phyloP scores from a whole-genome alignment of 2,329 filamentous ascomycete genomes.

The Fusarium sp. region DNA sequence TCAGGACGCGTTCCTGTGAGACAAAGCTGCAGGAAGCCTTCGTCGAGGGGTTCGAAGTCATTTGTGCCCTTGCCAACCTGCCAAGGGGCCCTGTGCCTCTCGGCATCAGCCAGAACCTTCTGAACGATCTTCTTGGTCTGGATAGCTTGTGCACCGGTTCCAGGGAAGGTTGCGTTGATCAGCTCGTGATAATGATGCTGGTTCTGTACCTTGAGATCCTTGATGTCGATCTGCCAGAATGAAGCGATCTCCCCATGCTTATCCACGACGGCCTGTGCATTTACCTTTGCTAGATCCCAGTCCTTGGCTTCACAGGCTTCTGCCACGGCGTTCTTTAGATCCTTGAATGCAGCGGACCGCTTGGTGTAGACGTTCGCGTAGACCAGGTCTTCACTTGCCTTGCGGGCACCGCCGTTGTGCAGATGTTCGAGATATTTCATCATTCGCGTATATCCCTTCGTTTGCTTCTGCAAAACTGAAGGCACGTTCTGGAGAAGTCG shows the following conservation, averaged over 20 bases:
- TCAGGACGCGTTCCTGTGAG: neutral
- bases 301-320: neutral
- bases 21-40: slow-evolving; percentile 1
- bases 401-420: neutral
- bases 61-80: slow-evolving; percentile 10
- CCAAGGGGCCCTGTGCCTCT: slow-evolving; percentile 8
- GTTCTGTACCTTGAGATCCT: slow-evolving; percentile 18
- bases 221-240: neutral
- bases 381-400: neutral
- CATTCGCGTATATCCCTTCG: slow-evolving; percentile 6
- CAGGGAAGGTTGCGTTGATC: neutral
- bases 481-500: neutral
- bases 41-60: slow-evolving; percentile 5
- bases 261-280: neutral
- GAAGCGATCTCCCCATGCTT: slow-evolving; percentile 1
- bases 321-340: slow-evolving; percentile 1
- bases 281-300: slow-evolving; percentile 6
- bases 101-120: slow-evolving; percentile 4
- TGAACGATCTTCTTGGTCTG: slow-evolving; percentile 2
- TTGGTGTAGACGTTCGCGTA: slow-evolving; percentile 24
- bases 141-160: too few relatives aligned
- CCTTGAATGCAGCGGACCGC: slow-evolving; percentile 16
- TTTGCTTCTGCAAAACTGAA: slow-evolving; percentile 4
- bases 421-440: slow-evolving; percentile 3
- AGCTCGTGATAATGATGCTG: neutral